Percentiles rank a stretch among this genome's conserved stretches.
These are phyloP conservation scores for Boechera retrofracta DNA, from an alignment of 345 rosid species.

Conservation along the genomic window DNA sequence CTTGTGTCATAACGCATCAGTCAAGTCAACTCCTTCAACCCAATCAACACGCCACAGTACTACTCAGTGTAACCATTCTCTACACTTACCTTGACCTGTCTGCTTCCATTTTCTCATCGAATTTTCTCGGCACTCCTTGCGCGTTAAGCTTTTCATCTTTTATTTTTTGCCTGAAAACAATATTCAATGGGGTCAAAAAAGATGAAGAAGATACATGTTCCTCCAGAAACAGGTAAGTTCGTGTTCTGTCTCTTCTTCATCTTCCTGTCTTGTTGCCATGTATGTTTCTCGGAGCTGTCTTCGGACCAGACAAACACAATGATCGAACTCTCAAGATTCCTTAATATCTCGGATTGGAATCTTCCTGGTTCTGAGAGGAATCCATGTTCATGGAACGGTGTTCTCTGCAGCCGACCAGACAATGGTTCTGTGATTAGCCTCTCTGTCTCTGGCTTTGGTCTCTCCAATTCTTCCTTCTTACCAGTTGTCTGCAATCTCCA, in stretches of 20 bases:
- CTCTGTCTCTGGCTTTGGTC: conserved; percentile 49
- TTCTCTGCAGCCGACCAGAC: conserved; percentile 52
- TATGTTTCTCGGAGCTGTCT: conserved; percentile 47
- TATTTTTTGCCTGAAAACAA: not conserved
- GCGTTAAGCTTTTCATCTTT: conserved; percentile 21
- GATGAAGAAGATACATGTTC: conserved; percentile 37
- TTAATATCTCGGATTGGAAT: conserved; percentile 51
- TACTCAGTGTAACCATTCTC: conserved; percentile 1
- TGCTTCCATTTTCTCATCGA: not conserved
- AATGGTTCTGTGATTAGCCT: conserved; percentile 44
- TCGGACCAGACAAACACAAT: conserved; percentile 52
- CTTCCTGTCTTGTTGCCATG: conserved; percentile 32
- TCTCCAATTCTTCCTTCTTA: conserved; percentile 52
- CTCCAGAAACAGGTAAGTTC: conserved; percentile 31
- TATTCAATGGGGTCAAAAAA: conserved; percentile 1
- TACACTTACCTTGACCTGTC: conserved; percentile 4
- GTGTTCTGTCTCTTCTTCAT: conserved; percentile 30
- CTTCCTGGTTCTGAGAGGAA: conserved; percentile 41
- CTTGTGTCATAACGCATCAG: not conserved
- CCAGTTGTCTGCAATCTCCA: conserved; percentile 57
- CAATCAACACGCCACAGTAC: conserved; percentile 14
- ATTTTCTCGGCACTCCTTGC: conserved; percentile 12
- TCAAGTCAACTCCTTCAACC: conserved; percentile 29
- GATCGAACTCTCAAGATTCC: conserved; percentile 47
- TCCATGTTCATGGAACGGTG: conserved; percentile 68